Conservation (phyloP, 108 stramenopile genomes). For the Licmophora abbreviata region DNA sequence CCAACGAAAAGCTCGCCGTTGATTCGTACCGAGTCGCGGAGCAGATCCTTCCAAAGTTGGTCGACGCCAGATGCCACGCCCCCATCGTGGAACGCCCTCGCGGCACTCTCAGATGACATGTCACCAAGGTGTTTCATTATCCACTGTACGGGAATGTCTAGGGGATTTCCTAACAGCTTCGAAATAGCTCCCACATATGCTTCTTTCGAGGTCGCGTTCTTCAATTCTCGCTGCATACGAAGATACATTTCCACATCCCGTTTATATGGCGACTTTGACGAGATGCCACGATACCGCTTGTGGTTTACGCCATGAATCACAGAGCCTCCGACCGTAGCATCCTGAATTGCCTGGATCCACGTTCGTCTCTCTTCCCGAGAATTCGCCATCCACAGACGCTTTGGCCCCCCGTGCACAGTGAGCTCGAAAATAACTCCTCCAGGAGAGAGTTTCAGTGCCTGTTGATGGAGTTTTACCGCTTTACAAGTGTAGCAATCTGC, state of each 20-base stretch:
- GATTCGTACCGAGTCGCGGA: conserved; percentile 66
- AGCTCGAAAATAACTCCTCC: conserved; percentile 49
- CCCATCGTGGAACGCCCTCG: conserved; percentile 47
- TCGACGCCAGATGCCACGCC: conserved; percentile 39
- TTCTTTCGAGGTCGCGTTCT: conserved; percentile 40
- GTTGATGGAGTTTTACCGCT: conserved; percentile 54
- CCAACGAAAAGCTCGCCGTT: conserved; percentile 58
- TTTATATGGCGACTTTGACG: conserved; percentile 44
- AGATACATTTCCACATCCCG: conserved; percentile 49
- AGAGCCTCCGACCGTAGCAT: conserved; percentile 73
- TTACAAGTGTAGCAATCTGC: conserved; percentile 50
- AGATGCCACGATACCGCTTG: conserved; percentile 20
- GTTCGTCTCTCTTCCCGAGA: conserved; percentile 53
- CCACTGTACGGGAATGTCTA: conserved; percentile 73
- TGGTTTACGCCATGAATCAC: conserved; percentile 53
- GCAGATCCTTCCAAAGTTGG: conserved; percentile 75
- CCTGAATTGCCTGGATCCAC: conserved; percentile 74
- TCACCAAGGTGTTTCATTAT: conserved; percentile 55
- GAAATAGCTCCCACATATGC: conserved; percentile 45
- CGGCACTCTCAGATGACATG: conserved; percentile 10
- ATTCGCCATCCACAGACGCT: conserved; percentile 69
- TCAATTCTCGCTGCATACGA: conserved; percentile 31
- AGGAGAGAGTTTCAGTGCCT: conserved; percentile 22
- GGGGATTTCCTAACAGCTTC: conserved; percentile 16
- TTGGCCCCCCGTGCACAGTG: conserved; percentile 38